Base-by-base conservation (phyloP, 2,329 filamentous ascomycete species). In the Colletotrichum sp. region DNA sequence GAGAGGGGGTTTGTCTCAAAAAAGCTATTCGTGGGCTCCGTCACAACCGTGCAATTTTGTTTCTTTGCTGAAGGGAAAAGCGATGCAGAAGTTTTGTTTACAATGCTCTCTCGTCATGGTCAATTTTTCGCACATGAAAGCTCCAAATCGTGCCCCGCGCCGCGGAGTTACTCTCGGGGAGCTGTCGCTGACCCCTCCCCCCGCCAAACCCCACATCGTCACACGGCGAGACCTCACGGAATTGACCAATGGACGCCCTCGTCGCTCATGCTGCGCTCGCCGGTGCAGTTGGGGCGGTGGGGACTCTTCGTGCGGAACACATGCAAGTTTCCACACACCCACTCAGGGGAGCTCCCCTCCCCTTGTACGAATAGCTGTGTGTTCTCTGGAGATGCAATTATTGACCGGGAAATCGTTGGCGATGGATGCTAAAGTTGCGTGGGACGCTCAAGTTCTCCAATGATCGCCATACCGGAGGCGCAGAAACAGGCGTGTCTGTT, bases 111-210 rank as follows among this genome's bases (percentile, higher is more conserved):
- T 6, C 22, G 13, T 39, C 16, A 22, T 25, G 12, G 6, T 34
- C 30, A n/a, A 44, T 22, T 15, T 39, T 62, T 69, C 61, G n/a
- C 30, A 63, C 57, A 64, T 25, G 63, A 64, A 68, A 72, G 72
- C 55, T 65, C 63, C 36, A 64, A 68, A 76, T 34, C 8, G 44
- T 73, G 73, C 69, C 69, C 73, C 73, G 73, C 73, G 68, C 69
- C 67, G 72, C 61, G 72, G 72, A 61, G 72, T 65, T 66, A 55
- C 49, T 67, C 64, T 67, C 64, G 64, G 64, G 49, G 27, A 27
- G 25, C 63, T 55, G 44, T 25, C 16, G 34, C n/a, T 64, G 34
- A 15, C 27, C 29, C 22, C 32, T 64, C 36, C 25, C 67, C 67
- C 68, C 68, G 62, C 68, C 68, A 71, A 57, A 39, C 69, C 55